These are phyloP conservation scores for Vaccinium vitisidaea DNA, from an alignment of 148 eudicot genomes.

Conservation along the genomic window DNA sequence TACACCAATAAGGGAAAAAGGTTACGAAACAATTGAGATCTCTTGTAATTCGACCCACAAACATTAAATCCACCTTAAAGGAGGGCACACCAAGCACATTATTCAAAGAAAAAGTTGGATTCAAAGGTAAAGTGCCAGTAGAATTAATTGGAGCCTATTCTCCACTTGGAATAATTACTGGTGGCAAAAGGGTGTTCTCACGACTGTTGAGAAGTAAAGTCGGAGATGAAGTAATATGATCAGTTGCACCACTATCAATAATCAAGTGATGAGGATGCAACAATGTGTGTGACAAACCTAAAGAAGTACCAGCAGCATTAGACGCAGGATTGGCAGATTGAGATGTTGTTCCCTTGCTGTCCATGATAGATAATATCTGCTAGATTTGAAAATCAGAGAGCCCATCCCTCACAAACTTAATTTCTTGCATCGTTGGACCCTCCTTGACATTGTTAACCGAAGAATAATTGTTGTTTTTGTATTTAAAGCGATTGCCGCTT, in stretches of 20 bases:
- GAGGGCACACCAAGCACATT: not conserved
- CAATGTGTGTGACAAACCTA: not conserved
- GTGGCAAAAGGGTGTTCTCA: not conserved
- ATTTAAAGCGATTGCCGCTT: not conserved
- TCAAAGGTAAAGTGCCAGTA: not conserved
- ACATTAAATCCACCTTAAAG: not conserved
- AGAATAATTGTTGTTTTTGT: not conserved
- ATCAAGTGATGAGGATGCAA: not conserved
- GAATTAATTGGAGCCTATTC: not conserved
- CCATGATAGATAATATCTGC: not conserved
- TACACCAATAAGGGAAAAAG: not conserved
- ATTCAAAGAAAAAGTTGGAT: not conserved
- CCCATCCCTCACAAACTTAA: not conserved
- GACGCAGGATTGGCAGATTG: not conserved
- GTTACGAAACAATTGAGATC: not conserved
- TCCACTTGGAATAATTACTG: not conserved
- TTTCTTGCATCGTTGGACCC: not conserved
- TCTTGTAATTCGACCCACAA: not conserved
- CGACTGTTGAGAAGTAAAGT: not conserved
- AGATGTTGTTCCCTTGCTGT: not conserved
- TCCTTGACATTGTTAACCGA: not conserved
- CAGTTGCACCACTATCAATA: slow-evolving; percentile 8
- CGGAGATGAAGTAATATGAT: not conserved
- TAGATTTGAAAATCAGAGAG: not conserved
- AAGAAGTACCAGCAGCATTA: no score